phyloP scores from a whole-genome alignment of 1,284 basidiomycete genomes.

The Microbotryum scabiosae region DNA sequence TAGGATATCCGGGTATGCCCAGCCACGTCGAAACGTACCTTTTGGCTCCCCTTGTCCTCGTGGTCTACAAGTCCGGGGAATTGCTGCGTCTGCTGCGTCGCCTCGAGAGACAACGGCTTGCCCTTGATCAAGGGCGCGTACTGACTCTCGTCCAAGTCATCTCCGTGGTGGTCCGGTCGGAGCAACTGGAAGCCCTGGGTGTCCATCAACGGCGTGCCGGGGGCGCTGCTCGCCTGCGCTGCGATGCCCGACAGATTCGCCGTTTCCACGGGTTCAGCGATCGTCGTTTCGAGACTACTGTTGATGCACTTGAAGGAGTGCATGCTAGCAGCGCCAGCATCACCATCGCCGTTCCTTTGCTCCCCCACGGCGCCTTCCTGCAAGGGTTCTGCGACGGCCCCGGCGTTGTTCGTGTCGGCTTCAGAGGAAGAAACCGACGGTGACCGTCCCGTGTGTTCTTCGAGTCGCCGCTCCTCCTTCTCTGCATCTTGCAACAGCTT shows the following conservation, averaged over 20 bases:
- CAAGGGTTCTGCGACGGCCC: background rate
- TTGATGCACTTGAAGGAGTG: background rate
- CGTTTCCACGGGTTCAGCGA: constrained; percentile 6
- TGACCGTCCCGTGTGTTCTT: constrained; percentile 4
- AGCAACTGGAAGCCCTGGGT: too few species aligned
- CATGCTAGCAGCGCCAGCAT: too few species aligned
- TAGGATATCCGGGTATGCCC: background rate
- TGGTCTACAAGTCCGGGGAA: too few species aligned
- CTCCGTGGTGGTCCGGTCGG: too few species aligned
- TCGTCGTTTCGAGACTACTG: background rate
- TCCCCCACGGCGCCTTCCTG: too few species aligned
- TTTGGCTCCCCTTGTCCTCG: background rate
- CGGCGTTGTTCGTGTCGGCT: background rate
- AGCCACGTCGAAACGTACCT: background rate
- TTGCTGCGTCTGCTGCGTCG: background rate
- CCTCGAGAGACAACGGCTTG: constrained; percentile 19
- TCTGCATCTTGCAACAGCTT: constrained; percentile 14
- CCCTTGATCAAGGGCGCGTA: constrained; percentile 16
- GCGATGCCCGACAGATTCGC: too few species aligned
- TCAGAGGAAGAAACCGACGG: background rate
- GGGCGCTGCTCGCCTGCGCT: too few species aligned
- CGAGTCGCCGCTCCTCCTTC: constrained; percentile 16
- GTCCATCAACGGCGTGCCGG: too few species aligned
- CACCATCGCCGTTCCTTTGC: too few species aligned
- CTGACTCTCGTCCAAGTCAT: constrained; percentile 9